Evolutionary conservation across 169 alveolate genomes (phyloP).

Genomic region (Eimeria necatrix): DNA sequence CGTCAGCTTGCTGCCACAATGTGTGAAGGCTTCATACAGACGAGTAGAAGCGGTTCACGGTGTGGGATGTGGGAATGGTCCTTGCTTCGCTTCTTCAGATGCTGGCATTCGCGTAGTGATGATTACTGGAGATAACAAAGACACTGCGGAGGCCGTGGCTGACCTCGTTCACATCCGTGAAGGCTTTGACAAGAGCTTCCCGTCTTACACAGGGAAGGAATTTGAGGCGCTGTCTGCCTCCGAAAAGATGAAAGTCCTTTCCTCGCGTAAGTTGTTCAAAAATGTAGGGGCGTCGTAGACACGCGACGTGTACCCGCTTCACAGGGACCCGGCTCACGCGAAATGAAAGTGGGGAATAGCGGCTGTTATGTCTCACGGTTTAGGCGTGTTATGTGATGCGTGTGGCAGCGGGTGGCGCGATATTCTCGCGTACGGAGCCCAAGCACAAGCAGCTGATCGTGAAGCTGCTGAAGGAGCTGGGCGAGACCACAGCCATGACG

Average conservation of each 20-base stretch:
- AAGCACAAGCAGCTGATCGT: constrained; percentile 98
- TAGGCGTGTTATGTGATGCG: not conserved
- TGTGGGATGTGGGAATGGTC: not conserved
- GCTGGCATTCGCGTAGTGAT: constrained; percentile 99
- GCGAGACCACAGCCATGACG: constrained; percentile 98
- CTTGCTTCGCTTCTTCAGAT: constrained; percentile 14
- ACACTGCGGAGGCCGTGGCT: constrained; percentile 99
- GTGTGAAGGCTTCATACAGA: too few relatives aligned
- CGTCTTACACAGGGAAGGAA: constrained; percentile 96
- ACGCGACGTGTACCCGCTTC: not conserved
- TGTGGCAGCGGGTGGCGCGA: constrained; percentile 87
- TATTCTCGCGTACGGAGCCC: constrained; percentile 99
- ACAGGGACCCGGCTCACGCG: too few relatives aligned
- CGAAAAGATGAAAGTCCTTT: constrained; percentile 87
- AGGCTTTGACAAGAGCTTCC: constrained; percentile 36
- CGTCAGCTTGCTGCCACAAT: too few relatives aligned
- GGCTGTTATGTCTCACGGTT: too few relatives aligned
- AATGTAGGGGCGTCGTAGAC: not conserved
- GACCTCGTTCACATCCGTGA: constrained; percentile 95
- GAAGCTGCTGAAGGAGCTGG: constrained; percentile 94
- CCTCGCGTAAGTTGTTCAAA: constrained; percentile 23
- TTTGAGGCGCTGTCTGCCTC: constrained; percentile 93
- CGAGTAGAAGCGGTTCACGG: not conserved
- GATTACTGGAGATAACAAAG: constrained; percentile 99
- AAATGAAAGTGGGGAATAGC: too few relatives aligned